Evolutionary conservation across 2,329 filamentous ascomycete species (phyloP), one percentile per base, ranked within the genome.

Genomic region (Dryadomyces sulphureus): DNA sequence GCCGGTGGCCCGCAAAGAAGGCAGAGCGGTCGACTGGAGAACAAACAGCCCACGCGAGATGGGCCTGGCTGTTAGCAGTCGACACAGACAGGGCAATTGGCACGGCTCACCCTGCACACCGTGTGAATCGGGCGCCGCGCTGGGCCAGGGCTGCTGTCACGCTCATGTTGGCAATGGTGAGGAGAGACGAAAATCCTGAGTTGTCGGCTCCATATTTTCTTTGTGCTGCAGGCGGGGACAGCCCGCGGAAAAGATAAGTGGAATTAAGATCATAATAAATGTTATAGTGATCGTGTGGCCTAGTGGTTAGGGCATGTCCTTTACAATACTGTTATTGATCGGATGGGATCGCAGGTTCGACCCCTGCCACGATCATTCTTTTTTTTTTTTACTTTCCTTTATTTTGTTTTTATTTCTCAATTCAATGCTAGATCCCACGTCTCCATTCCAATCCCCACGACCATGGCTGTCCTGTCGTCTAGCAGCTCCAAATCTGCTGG

Each of bases 401-500:
- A 2, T 35, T 30, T 40, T 38, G 12, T 35, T 17, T 41, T 19
- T 27, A 16, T 12, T 39, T 38, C 7, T 42, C 38, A 22, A 20
- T 22, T 45, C 43, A 19, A 19, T n/a, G 17, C n/a, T 36, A 36
- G 17, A 7, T n/a, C 19, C 20, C 68, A 72, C 11, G 64, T 52
- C 56, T 72, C 69, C 54, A 71, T 56, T 1, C 69, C 69, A 20
- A 71, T 65, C 2, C 69, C 69, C 2, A 60, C 67, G 2, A 70
- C 58, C 45, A 70, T 60, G 9, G 50, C 52, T 14, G 35, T 20
- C 21, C 9, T n/a, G 5, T 24, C 12, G 3, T 25, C 24, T 5
- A 7, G 19, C 22, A 72, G 52, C 22, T 64, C 68, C 27, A 79
- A 46, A 43, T 70, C 73, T 4, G 73, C 75, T 1, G 74, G 64